Percentiles rank a stretch among this genome's conserved stretches.
Conservation (phyloP, 371 early-diverging fungal species). For the Apophysomyces variabilis region DNA sequence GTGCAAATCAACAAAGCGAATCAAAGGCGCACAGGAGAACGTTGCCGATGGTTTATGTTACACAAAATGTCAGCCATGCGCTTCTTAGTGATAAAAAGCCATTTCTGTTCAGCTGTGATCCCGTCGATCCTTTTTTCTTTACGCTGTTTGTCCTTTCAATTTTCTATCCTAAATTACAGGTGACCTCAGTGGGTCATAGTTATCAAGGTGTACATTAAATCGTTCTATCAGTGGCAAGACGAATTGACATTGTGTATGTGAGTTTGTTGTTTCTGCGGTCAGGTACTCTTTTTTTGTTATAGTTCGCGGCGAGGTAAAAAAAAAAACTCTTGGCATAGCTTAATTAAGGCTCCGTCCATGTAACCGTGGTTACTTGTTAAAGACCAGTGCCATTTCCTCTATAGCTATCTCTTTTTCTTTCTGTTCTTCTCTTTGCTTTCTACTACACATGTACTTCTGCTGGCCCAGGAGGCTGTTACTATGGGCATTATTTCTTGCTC, state of each 20-base stretch:
- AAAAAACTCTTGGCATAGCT: constrained; percentile 20
- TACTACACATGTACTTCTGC: not conserved
- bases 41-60: not conserved
- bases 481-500: not conserved
- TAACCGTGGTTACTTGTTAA: constrained; percentile 12
- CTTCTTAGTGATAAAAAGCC: constrained; percentile 5
- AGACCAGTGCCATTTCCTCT: constrained; percentile 9
- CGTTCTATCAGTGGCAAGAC: too few species aligned
- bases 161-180: too few species aligned
- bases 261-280: not conserved
- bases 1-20: too few species aligned
- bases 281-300: not conserved
- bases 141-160: not conserved
- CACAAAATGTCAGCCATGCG: constrained; percentile 1
- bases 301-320: not conserved
- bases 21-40: too few species aligned
- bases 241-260: not conserved
- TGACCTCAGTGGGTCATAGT: too few species aligned
- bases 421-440: not conserved
- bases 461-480: not conserved
- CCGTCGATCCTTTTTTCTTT: not conserved
- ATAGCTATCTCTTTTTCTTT: not conserved
- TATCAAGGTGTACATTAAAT: too few species aligned
- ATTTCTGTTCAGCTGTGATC: not conserved
- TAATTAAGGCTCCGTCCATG: constrained; percentile 18